Percentiles rank a stretch among this genome's conserved stretches.
phyloP scores from a whole-genome alignment of 1,284 basidiomycete genomes.

The Singerocomus rubriflavus region DNA sequence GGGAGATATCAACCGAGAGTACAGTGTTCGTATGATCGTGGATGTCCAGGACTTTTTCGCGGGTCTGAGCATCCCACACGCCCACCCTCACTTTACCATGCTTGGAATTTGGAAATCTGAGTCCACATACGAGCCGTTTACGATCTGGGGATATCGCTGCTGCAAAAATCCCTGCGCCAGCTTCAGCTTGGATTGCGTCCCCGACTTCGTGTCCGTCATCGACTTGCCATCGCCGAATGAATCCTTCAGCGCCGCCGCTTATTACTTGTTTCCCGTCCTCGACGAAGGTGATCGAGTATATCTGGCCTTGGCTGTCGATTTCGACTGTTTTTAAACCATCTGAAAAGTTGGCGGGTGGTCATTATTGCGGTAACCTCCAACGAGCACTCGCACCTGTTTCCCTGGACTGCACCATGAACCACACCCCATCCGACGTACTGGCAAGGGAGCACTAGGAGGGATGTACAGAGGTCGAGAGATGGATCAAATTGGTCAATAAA shows the following conservation, averaged over 20 bases:
- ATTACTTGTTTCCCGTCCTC: not conserved
- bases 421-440: no score
- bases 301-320: not conserved
- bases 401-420: no score
- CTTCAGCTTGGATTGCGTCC: not conserved
- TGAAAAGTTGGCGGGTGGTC: not conserved
- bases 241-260: not conserved
- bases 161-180: not conserved
- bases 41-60: not conserved
- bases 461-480: no score
- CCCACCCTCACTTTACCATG: not conserved
- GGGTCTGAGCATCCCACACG: constrained; percentile 6
- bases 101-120: not conserved
- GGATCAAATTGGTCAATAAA: no score
- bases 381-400: no score
- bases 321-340: not conserved
- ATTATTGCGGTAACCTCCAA: no score
- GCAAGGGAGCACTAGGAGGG: no score
- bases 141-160: constrained; percentile 5
- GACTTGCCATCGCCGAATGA: constrained; percentile 1
- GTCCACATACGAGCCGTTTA: constrained; percentile 11
- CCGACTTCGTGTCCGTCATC: not conserved
- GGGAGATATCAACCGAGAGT: constrained; percentile 6
- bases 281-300: not conserved
- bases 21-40: not conserved